Evolutionary conservation across 2,329 filamentous ascomycete genomes (phyloP), one percentile per base, ranked within the genome.

Genomic region (Penicillium verrucosum): DNA sequence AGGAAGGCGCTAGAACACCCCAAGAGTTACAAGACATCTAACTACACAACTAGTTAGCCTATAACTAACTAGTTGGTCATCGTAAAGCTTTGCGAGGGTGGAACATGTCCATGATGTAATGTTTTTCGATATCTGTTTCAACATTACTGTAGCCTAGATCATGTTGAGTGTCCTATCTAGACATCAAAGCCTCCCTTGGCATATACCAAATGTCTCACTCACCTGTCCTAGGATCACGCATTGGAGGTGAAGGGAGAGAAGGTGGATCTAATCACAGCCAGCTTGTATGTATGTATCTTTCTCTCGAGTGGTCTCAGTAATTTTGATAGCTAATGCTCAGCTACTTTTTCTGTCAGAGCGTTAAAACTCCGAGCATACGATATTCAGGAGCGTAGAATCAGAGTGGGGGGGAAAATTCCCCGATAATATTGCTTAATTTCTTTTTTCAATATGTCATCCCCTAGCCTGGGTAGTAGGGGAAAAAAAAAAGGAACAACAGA

Each of bases 401-500:
- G 46, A 61, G 45, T 38, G 48, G 41, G 54, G 54, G 58, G 46
- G 8, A 59, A 54, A 37, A 48, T 56, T 38, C 21, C 42, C 40
- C 48, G 42, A 54, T 50, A 45, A 23, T 46, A 54, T 59, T 64
- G 64, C 61, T 60, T 65, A 55, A 63, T 38, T 38, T 38, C 8
- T 56, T 44, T 62, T 58, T 57, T 58, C 56, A 32, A 23, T 41
- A 45, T 52, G 36, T 52, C 27, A 51, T 42, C 52, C 63, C 61
- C 64, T 55, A 69, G 61, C 63, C 64, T 55, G 69, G 61, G 61
- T 59, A 64, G 61, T 43, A 54, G 41, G 4, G 5, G 2, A 11
- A 42, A 43, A 70, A 65, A 65, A 64, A 65, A 65, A 64, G 66
- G 61, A 63, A 64, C 60, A 63, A 67, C 63, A 60, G 61, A 50